Percentiles rank a stretch among this genome's conserved stretches.
Evolutionary conservation across 371 early-diverging fungal species (phyloP).

Genomic region (Synchytrium microbalum): DNA sequence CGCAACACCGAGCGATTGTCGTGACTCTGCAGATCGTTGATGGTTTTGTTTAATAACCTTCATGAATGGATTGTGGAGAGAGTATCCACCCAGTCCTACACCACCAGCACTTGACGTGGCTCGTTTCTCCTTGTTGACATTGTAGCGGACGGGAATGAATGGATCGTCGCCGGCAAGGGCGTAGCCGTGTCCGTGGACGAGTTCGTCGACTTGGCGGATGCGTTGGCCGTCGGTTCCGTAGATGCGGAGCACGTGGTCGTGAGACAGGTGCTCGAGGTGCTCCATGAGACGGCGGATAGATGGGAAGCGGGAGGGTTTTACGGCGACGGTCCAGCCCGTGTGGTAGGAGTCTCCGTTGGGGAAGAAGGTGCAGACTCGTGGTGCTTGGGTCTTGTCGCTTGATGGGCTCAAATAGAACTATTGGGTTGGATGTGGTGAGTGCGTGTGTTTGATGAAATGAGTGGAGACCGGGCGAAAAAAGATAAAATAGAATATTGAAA

Average conservation of each 20-base stretch:
- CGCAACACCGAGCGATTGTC: not conserved
- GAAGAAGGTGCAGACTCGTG: slow-evolving; percentile 27
- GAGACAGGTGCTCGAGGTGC: not conserved
- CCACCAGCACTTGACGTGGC: not conserved
- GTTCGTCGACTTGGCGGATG: slow-evolving; percentile 18
- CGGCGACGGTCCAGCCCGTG: slow-evolving; percentile 29
- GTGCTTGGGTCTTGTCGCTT: slow-evolving; percentile 1
- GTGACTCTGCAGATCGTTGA: not conserved
- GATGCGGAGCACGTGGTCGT: not conserved
- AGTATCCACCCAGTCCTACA: not conserved
- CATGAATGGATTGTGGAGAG: not conserved
- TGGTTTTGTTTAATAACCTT: not conserved
- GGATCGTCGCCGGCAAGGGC: slow-evolving; percentile 36
- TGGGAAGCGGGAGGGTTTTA: slow-evolving; percentile 11
- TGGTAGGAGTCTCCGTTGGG: slow-evolving; percentile 42
- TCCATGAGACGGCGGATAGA: not conserved
- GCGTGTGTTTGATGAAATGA: not conserved
- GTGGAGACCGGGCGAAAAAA: not conserved
- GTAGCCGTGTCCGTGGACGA: slow-evolving; percentile 19
- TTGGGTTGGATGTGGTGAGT: not conserved
- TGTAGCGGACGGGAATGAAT: slow-evolving; percentile 25
- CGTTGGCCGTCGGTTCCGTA: slow-evolving; percentile 12
- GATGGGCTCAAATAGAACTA: slow-evolving; percentile 13
- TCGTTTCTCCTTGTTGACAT: slow-evolving; percentile 17
- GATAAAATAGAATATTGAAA: slow-evolving; percentile 9